phyloP scores from a whole-genome alignment of 768 basidiomycete species.

The Russula foetens region DNA sequence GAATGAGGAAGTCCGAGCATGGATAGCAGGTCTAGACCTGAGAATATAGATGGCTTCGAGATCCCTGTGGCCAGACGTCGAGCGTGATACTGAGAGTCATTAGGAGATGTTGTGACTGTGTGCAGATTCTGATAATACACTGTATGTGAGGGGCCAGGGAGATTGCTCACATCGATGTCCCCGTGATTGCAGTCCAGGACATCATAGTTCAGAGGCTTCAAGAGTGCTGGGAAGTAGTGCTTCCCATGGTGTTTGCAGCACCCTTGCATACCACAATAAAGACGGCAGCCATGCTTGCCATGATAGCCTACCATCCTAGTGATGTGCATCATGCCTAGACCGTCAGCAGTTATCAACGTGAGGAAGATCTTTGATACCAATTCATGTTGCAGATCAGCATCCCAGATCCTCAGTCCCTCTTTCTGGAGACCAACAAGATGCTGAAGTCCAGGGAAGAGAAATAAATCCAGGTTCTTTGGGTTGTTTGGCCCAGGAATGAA shows the following conservation, averaged over 20 bases:
- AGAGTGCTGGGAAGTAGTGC: too few species aligned
- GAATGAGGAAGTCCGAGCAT: too few species aligned
- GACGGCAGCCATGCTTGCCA: too few species aligned
- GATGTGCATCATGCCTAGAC: too few species aligned
- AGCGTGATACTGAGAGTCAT: background rate
- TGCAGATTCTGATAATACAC: background rate
- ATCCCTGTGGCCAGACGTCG: too few species aligned
- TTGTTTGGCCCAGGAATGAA: slow-evolving; percentile 31
- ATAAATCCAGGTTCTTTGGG: slow-evolving; percentile 27
- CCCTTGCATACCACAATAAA: too few species aligned
- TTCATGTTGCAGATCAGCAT: slow-evolving; percentile 9
- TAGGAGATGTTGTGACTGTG: background rate
- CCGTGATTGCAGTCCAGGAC: background rate
- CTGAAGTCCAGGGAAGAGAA: slow-evolving; percentile 27
- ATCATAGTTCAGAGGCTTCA: background rate
- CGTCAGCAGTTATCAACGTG: slow-evolving; percentile 19
- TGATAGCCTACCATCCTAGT: too few species aligned
- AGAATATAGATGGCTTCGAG: background rate
- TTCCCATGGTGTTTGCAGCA: slow-evolving; percentile 23
- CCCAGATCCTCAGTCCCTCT: slow-evolving; percentile 24
- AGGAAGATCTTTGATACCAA: slow-evolving; percentile 5
- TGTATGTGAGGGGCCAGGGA: too few species aligned
- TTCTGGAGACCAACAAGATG: slow-evolving; percentile 30
- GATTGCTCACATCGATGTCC: too few species aligned
- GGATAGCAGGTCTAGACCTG: background rate